Conservation (phyloP, 768 basidiomycete genomes). For the Pleurotus ostreatus region DNA sequence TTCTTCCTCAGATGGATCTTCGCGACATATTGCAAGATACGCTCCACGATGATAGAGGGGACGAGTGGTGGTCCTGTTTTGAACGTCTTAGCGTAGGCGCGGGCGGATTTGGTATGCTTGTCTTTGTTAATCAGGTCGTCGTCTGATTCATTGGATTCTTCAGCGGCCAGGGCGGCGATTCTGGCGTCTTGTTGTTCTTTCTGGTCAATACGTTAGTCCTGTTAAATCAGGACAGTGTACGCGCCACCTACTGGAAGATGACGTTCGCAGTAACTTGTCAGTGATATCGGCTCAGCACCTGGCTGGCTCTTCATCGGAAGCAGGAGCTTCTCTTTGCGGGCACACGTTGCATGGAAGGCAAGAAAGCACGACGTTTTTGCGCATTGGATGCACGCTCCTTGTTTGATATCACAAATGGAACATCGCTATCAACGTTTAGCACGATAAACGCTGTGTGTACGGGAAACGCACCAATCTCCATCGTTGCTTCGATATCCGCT, state of each 20-base stretch:
- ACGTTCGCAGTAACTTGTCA: conserved; percentile 84
- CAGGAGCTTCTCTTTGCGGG: conserved; percentile 78
- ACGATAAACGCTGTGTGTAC: not conserved
- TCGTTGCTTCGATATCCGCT: conserved; percentile 81
- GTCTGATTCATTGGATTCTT: conserved; percentile 38
- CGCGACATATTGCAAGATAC: conserved; percentile 69
- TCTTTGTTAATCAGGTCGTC: conserved; percentile 33
- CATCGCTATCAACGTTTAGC: conserved; percentile 33
- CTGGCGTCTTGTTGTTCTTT: conserved; percentile 67
- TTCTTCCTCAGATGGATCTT: conserved; percentile 74
- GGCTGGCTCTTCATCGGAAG: conserved; percentile 84
- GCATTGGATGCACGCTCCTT: conserved; percentile 95
- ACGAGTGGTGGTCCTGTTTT: conserved; percentile 91
- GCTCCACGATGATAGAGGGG: conserved; percentile 78
- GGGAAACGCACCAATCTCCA: conserved; percentile 76
- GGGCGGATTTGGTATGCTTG: conserved; percentile 67
- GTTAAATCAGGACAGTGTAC: not conserved
- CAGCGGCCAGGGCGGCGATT: conserved; percentile 47
- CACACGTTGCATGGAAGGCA: conserved; percentile 95
- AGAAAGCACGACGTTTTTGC: conserved; percentile 85
- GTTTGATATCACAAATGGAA: conserved; percentile 38
- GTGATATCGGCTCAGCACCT: conserved; percentile 65
- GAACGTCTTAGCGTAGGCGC: conserved; percentile 90
- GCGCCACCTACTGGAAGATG: conserved; percentile 74
- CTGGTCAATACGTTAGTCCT: conserved; percentile 28